Percentiles rank a stretch among this genome's conserved stretches.
Conservation (phyloP, 441 rosid species). For the Metrosideros polymorpha region DNA sequence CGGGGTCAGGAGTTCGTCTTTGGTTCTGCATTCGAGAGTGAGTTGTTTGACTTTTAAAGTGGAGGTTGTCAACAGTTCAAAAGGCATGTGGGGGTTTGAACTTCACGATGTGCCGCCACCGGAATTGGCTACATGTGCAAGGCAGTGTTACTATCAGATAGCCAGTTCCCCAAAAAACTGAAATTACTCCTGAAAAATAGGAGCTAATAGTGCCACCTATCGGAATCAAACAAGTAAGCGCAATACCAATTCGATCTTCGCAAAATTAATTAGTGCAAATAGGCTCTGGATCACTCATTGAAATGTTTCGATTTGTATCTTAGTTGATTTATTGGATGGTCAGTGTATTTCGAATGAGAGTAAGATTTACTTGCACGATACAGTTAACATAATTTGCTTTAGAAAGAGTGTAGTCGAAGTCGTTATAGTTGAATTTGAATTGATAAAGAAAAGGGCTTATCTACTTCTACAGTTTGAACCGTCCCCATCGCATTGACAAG, state of each 20-base stretch:
- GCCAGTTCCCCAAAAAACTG: not conserved
- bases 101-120: conserved; percentile 16
- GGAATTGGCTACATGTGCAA: not conserved
- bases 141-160: not conserved
- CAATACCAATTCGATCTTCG: not conserved
- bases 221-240: not conserved
- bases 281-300: not conserved
- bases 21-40: not conserved
- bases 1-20: not conserved
- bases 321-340: not conserved
- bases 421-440: not conserved
- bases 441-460: not conserved
- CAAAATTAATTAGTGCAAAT: not conserved
- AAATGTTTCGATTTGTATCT: not conserved
- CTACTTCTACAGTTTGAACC: not conserved
- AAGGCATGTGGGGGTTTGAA: conserved; percentile 2
- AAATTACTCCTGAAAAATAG: not conserved
- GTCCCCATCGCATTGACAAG: not conserved
- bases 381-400: not conserved
- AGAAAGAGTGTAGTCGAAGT: not conserved
- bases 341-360: not conserved
- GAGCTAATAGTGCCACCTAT: not conserved
- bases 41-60: not conserved
- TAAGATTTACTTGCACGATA: not conserved
- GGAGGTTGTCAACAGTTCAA: conserved; percentile 1